Percentiles rank a stretch among this genome's conserved stretches.
Evolutionary conservation across 2,329 filamentous ascomycete species (phyloP).

Genomic region (Aspergillus fumigatiaffinis): DNA sequence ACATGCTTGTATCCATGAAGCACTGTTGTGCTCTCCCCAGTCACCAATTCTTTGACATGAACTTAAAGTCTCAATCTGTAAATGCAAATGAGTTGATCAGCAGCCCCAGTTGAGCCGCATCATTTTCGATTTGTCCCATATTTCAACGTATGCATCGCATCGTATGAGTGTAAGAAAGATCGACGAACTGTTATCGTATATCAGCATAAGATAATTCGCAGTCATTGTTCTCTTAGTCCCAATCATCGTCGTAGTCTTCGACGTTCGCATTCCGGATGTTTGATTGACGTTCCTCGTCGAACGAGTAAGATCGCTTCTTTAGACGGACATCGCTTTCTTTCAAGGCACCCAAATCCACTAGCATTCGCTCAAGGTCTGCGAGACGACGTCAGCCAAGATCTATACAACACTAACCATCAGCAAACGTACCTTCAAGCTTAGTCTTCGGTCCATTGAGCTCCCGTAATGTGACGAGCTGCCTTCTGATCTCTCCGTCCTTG

Average conservation of each 20-base stretch:
- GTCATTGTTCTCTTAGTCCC: constrained; percentile 44
- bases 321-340: constrained; percentile 75
- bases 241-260: constrained; percentile 52
- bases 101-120: neutral
- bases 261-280: constrained; percentile 47
- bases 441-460: constrained; percentile 71
- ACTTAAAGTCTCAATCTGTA: neutral
- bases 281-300: constrained; percentile 50
- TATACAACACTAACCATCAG: constrained; percentile 11
- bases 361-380: constrained; percentile 68
- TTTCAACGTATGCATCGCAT: neutral
- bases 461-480: constrained; percentile 84
- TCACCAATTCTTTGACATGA: neutral
- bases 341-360: constrained; percentile 79
- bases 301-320: constrained; percentile 54
- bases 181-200: neutral
- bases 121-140: neutral
- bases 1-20: neutral
- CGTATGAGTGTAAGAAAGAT: neutral
- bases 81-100: neutral
- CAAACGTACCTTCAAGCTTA: constrained; percentile 51
- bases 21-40: neutral
- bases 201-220: neutral
- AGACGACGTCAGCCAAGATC: neutral
- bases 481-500: constrained; percentile 85